phyloP scores from a whole-genome alignment of 768 basidiomycete species.

The Cubamyces lactineus region DNA sequence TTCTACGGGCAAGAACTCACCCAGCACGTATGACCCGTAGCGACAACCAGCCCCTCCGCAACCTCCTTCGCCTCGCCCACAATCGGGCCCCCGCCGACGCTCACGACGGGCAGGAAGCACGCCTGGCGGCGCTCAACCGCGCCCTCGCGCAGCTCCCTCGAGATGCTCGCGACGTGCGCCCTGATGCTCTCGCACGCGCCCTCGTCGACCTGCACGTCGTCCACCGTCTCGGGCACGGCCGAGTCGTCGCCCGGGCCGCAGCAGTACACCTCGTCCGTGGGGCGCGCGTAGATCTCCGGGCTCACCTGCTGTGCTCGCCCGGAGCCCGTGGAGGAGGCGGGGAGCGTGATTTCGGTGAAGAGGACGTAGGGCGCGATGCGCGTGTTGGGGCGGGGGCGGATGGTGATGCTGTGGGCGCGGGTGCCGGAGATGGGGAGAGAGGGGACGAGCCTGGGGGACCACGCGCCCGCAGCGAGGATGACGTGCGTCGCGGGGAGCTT shows the following conservation, averaged over 20 bases:
- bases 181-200: conserved; percentile 58
- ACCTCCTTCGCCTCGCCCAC: conserved; percentile 62
- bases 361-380: conserved; percentile 75
- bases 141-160: conserved; percentile 56
- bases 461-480: conserved; percentile 83
- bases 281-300: conserved; percentile 76
- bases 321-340: too few species aligned
- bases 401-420: conserved; percentile 75
- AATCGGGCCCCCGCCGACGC: conserved; percentile 64
- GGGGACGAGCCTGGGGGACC: conserved; percentile 69
- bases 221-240: conserved; percentile 68
- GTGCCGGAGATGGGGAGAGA: conserved; percentile 61
- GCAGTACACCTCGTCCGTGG: conserved; percentile 69
- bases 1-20: too few species aligned
- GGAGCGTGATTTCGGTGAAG: conserved; percentile 73
- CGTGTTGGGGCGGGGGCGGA: conserved; percentile 49
- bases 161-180: conserved; percentile 63
- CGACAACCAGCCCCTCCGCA: conserved; percentile 68
- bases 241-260: conserved; percentile 81
- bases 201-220: conserved; percentile 66
- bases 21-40: conserved; percentile 82
- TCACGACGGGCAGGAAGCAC: conserved; percentile 76
- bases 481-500: conserved; percentile 66
- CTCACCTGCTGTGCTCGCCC: conserved; percentile 40
- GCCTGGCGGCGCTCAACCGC: conserved; percentile 61